phyloP scores from a whole-genome alignment of 2,329 filamentous ascomycete species.

The Claviceps sp. region DNA sequence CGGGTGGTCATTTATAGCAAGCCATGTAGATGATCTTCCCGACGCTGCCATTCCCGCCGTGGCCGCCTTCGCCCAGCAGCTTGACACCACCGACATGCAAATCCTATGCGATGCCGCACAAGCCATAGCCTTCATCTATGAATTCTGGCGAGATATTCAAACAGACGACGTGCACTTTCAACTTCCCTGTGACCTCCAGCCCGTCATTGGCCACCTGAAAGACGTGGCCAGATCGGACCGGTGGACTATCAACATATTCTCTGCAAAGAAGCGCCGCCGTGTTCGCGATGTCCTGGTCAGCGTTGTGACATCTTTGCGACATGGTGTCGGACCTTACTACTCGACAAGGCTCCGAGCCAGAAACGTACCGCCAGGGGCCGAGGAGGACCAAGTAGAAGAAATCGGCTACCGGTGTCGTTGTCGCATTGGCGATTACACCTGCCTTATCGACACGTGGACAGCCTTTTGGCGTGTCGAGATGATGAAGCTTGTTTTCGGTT shows the following conservation, averaged over 20 bases:
- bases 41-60: conserved; percentile 57
- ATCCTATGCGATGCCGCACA: conserved; percentile 68
- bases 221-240: conserved; percentile 33
- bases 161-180: conserved; percentile 34
- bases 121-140: conserved; percentile 72
- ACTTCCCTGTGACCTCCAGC: conserved; percentile 37
- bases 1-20: conserved; percentile 70
- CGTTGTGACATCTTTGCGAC: conserved; percentile 40
- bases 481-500: conserved; percentile 33
- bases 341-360: conserved; percentile 31
- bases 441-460: conserved; percentile 38
- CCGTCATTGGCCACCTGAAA: conserved; percentile 32
- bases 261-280: conserved; percentile 33
- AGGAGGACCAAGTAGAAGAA: conserved; percentile 32
- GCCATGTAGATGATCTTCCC: conserved; percentile 61
- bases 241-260: conserved; percentile 26
- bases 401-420: conserved; percentile 36
- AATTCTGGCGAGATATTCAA: conserved; percentile 44
- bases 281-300: conserved; percentile 35
- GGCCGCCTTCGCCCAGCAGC: conserved; percentile 73
- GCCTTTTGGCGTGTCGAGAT: conserved; percentile 33
- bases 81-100: conserved; percentile 57
- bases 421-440: conserved; percentile 30
- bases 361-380: conserved; percentile 26
- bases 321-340: conserved; percentile 39